A percentile compares a stretch with the other conserved stretches of the same genome.
Evolutionary conservation across 2,329 filamentous ascomycete genomes (phyloP).

Genomic region (Pyrenochaeta sp.): DNA sequence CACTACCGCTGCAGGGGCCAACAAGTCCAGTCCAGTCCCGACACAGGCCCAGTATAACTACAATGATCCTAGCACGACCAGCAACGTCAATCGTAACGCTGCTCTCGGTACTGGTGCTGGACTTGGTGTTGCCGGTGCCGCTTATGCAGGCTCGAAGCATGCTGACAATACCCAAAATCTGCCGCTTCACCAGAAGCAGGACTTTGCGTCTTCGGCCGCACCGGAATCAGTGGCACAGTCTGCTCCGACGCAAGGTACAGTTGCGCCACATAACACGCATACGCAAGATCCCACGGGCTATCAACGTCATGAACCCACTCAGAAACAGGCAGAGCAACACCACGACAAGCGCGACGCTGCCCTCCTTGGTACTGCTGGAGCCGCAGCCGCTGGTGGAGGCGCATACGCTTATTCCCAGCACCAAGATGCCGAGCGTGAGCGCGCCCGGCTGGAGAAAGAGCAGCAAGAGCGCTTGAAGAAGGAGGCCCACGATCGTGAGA

Average conservation of each 20-base stretch:
- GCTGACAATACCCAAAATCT: conserved; percentile 15
- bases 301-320: conserved; percentile 29
- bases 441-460: conserved; percentile 32
- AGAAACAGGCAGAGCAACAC: conserved; percentile 24
- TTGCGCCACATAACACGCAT: conserved; percentile 24
- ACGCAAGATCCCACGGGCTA: conserved; percentile 26
- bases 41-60: conserved; percentile 25
- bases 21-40: conserved; percentile 29
- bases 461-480: conserved; percentile 36
- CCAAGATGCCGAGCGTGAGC: conserved; percentile 38
- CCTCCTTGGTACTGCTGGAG: conserved; percentile 29
- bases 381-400: conserved; percentile 36
- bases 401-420: conserved; percentile 41
- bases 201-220: conserved; percentile 7
- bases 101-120: conserved; percentile 30
- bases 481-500: conserved; percentile 22
- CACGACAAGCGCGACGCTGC: conserved; percentile 40
- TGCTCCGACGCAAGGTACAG: conserved; percentile 14
- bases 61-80: conserved; percentile 16
- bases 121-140: conserved; percentile 22
- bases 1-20: conserved; percentile 30
- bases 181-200: conserved; percentile 18
- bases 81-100: conserved; percentile 30
- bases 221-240: conserved; percentile 6
- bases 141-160: conserved; percentile 20